These are phyloP conservation scores for Fusarium sp. DNA, from an alignment of 2,329 filamentous ascomycete genomes.

Conservation along the genomic window DNA sequence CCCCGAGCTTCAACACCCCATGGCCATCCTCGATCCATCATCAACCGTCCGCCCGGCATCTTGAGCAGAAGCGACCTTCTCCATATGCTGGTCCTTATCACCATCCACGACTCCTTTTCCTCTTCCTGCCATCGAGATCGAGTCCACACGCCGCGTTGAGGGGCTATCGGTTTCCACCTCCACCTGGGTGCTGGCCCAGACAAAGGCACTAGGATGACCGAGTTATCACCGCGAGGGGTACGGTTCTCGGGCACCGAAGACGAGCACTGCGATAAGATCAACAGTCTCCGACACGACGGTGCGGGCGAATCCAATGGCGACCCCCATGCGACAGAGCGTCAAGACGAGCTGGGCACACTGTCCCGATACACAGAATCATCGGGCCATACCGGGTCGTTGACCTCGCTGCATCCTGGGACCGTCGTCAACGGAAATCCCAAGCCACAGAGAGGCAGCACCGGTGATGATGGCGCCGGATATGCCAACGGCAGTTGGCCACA, in stretches of 20 bases:
- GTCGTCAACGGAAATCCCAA: slow-evolving; percentile 57
- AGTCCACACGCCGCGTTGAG: slow-evolving; percentile 35
- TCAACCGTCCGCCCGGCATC: slow-evolving; percentile 29
- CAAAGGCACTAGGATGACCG: slow-evolving; percentile 50
- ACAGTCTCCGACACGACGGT: slow-evolving; percentile 50
- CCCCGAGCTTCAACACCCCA: slow-evolving; percentile 37
- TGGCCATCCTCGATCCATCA: slow-evolving; percentile 42
- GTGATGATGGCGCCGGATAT: slow-evolving; percentile 45
- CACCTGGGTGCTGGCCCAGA: slow-evolving; percentile 29
- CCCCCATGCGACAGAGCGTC: slow-evolving; percentile 59
- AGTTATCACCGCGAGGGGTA: slow-evolving; percentile 67
- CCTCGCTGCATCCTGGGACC: slow-evolving; percentile 55
- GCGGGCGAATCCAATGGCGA: slow-evolving; percentile 50
- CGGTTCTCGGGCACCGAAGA: slow-evolving; percentile 67
- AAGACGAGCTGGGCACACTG: slow-evolving; percentile 61
- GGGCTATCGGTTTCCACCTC: slow-evolving; percentile 35
- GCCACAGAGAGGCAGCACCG: slow-evolving; percentile 53
- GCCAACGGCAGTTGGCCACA: slow-evolving; percentile 63
- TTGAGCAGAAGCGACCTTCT: slow-evolving; percentile 17
- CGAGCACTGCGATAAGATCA: slow-evolving; percentile 57
- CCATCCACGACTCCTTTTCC: slow-evolving; percentile 7
- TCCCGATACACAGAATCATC: slow-evolving; percentile 57
- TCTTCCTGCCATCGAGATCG: slow-evolving; percentile 22
- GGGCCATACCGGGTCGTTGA: slow-evolving; percentile 55
- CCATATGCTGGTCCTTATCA: slow-evolving; percentile 21